Base-by-base conservation (phyloP, 2,329 filamentous ascomycete species). In the Aspergillus sp. region DNA sequence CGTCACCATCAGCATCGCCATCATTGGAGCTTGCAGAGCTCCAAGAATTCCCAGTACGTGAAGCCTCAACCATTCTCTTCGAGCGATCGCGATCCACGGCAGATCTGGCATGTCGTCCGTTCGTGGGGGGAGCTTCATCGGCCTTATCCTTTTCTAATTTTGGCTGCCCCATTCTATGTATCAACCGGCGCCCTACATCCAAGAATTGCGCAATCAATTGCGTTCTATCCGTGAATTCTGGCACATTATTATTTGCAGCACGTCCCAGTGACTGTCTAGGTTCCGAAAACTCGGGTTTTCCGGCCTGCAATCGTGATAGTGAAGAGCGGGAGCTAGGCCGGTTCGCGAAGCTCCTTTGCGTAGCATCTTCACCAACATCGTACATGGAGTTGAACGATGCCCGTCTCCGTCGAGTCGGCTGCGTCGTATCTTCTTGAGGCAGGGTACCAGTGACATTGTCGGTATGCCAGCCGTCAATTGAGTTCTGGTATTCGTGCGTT, bases 301-400 rank as follows among this genome's bases (percentile, higher is more conserved):
- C 65, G 13, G 57, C 52, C 38, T 68, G 61, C 26, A 71, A 52
- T 46, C 65, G 66, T 36, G 70, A 72, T 58, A 71, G 56, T 2
- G 69, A 72, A 13, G 67, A 68, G 27, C 69, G 64, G 26, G 70
- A 72, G 38, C 65, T 69, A 12, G 67, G 67, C 6, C 67, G 59
- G 43, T 66, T 60, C 12, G 54, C 47, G 13, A 61, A 52, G 47
- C 60, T 65, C 45, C 56, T 55, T 51, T 73, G 72, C 10, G 76
- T 74, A 46, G 71, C 72, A 45, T 81, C 76, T 39, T 76, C 68
- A 10, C 70, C 70, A 36, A 74, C 71, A 60, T 81, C 74, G 43
- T 71, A 65, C 37, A 71, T 66, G 26, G 70, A 71, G 52, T 74
- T 76, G 50, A 82, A 79, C 27, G 78, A 82, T 10, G 75, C 76